These are phyloP conservation scores for Iberis pinnata DNA, from an alignment of 345 rosid genomes.

Conservation along the genomic window DNA sequence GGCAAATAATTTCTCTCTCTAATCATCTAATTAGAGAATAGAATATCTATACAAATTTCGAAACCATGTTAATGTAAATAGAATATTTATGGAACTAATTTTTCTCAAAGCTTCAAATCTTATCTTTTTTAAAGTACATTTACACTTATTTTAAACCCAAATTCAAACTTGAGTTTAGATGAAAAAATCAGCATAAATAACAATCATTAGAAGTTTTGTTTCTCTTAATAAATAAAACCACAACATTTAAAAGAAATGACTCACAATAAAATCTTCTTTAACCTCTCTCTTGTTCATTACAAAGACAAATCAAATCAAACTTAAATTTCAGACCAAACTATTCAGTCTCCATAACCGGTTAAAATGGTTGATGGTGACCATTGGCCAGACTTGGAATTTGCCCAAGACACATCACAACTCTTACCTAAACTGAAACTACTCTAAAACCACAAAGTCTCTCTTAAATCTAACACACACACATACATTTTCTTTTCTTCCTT, in stretches of 20 bases:
- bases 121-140: too few species aligned
- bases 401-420: constrained; percentile 35
- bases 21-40: too few species aligned
- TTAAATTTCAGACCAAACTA: constrained; percentile 14
- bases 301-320: constrained; percentile 27
- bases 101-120: too few species aligned
- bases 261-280: constrained; percentile 36
- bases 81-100: too few species aligned
- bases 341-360: constrained; percentile 31
- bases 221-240: not conserved
- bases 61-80: too few species aligned
- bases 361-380: constrained; percentile 38
- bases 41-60: too few species aligned
- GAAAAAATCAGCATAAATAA: too few species aligned
- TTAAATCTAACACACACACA: constrained; percentile 25
- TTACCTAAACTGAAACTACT: constrained; percentile 29
- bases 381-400: constrained; percentile 23
- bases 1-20: too few species aligned
- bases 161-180: too few species aligned
- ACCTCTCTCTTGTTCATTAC: constrained; percentile 24
- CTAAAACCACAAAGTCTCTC: constrained; percentile 26
- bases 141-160: too few species aligned
- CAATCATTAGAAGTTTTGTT: too few species aligned
- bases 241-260: not conserved
- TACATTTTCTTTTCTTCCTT: constrained; percentile 23